phyloP scores from a whole-genome alignment of 257 asterid species.

The Rhazya stricta region DNA sequence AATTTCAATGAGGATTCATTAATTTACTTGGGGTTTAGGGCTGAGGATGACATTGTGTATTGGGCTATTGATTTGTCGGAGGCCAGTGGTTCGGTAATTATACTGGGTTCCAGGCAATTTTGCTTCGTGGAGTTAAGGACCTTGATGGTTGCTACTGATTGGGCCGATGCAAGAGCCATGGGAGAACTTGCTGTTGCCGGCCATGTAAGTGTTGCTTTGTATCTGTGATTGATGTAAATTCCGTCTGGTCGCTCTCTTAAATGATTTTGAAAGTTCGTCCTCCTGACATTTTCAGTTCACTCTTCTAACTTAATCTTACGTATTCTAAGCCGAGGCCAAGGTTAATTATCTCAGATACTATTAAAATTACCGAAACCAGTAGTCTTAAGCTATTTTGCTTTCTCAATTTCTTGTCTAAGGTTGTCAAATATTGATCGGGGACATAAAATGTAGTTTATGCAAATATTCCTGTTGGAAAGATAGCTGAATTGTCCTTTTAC shows the following conservation, averaged over 20 bases:
- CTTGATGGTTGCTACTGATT: conserved; percentile 96
- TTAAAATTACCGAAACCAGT: background rate
- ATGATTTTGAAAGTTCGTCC: background rate
- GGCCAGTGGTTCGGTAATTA: conserved; percentile 50
- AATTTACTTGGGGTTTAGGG: conserved; percentile 67
- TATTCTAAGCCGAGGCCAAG: background rate
- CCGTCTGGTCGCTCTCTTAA: background rate
- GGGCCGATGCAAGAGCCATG: conserved; percentile 75
- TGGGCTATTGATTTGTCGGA: conserved; percentile 93
- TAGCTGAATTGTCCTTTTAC: background rate
- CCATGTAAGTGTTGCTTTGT: conserved; percentile 47
- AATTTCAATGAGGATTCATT: conserved; percentile 60
- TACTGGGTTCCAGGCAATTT: conserved; percentile 49
- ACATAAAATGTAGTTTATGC: background rate
- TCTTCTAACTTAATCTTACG: background rate
- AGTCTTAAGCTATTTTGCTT: background rate
- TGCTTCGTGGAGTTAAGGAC: conserved; percentile 92
- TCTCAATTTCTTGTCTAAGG: background rate
- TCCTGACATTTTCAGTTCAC: background rate
- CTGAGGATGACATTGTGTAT: conserved; percentile 64
- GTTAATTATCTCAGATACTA: background rate
- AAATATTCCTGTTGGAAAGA: background rate
- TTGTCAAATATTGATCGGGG: background rate
- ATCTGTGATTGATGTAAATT: background rate
- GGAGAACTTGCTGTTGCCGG: conserved; percentile 89